Base-by-base conservation (phyloP, 2,329 filamentous ascomycete genomes). In the Rhinocladiella similis region DNA sequence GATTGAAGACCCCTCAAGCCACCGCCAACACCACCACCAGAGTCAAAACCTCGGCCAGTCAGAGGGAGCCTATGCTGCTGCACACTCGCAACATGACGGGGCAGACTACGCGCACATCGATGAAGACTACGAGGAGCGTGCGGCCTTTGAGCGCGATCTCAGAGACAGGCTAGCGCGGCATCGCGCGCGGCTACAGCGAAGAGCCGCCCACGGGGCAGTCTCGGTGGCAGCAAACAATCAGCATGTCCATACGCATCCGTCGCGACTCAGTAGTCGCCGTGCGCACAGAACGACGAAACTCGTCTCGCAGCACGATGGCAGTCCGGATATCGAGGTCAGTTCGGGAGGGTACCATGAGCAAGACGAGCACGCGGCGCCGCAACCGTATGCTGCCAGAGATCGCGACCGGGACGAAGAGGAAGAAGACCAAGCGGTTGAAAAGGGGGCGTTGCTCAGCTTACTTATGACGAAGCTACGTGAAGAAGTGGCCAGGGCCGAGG, bases 401-500 rank as follows among this genome's bases (percentile, higher is more conserved):
- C n/a, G 33, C 20, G 41, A 46, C 29, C 10, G 42, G 16, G 45
- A 62, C 63, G 38, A 41, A 41, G 14, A 69, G 67, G 16, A 63
- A 19, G 39, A 38, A 12, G 57, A 65, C 47, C 29, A 33, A 12
- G 29, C 29, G 29, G 63, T 53, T 61, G 62, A 69, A 51, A 58
- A 63, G 53, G 53, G 47, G 86, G 89, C 91, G 71, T 79, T 92
- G 3, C 77, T 91, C 22, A 84, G 88, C 61, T 81, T 84, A 19
- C 82, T 91, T 47, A 83, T 84, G 61, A 82, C 84, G 33, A 91
- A 87, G 69, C 75, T 95, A 53, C 80, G 84, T 63, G 83, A 83
- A 56, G 90, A 91, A 69, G 87, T 91, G 1, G 82, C 83, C 14
- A 84, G 86, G 13, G 74, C 96, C 48, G 82, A 89, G 19, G 89